These are phyloP conservation scores for Zygoascus tannicola DNA, from an alignment of 805 yeast genomes.

Conservation along the genomic window DNA sequence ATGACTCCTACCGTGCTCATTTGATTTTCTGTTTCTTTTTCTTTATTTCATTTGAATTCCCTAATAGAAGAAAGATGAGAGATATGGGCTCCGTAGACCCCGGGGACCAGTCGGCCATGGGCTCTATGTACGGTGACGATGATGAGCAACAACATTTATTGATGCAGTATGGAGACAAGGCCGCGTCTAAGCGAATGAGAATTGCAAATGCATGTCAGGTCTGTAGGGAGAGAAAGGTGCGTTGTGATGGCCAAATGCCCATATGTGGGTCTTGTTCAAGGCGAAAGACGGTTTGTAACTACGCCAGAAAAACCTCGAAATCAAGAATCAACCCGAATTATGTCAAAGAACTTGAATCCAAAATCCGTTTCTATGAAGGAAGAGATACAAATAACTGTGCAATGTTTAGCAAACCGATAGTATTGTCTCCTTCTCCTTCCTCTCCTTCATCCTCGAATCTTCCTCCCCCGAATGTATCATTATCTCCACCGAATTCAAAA, in stretches of 20 bases:
- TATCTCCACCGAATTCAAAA: no score
- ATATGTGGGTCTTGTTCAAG: background rate
- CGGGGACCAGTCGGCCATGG: no score
- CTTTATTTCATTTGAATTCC: no score
- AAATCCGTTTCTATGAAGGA: background rate
- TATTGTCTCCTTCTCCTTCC: no score
- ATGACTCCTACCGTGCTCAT: no score
- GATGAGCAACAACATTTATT: background rate
- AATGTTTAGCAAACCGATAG: no score
- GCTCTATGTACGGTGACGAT: no score
- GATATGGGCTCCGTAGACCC: no score
- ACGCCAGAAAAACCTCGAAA: background rate
- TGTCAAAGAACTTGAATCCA: constrained; percentile 1
- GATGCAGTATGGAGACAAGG: background rate
- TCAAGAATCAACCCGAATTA: background rate
- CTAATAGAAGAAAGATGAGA: no score
- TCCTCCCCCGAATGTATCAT: no score
- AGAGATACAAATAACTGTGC: background rate
- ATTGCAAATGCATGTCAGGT: background rate
- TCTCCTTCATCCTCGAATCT: no score
- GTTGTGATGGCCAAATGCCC: constrained; percentile 1
- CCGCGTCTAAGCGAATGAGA: background rate
- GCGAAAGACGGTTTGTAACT: background rate
- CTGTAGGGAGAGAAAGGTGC: background rate
- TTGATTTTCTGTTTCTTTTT: no score